Evolutionary conservation across 2,329 filamentous ascomycete species (phyloP), one percentile per base, ranked within the genome.

Genomic region (Gnomoniopsis smithogilvyi): DNA sequence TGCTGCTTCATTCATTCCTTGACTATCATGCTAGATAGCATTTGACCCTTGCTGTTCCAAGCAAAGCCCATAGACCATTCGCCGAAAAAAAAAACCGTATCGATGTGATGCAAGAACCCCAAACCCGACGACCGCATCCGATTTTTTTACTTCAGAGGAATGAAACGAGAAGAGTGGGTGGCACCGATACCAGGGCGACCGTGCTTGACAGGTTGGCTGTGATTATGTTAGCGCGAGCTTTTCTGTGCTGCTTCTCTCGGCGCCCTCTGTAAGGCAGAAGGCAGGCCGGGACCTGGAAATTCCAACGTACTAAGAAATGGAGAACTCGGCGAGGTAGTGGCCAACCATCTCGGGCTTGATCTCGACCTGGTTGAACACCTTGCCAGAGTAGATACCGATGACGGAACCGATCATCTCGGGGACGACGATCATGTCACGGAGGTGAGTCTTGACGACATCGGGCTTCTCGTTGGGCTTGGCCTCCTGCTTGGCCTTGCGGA

Each of bases 281-380:
- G 19, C 26, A 30, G 36, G 14, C 36, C 17, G 11, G 11, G 47
- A 47, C 8, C 19, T 21, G 22, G 45, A n/a, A n/a, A 21, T 21
- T 24, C 33, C 54, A 67, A 92, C 91, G 73, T 90, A 96, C 92
- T 99, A 99, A 84, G 94, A 95, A 85, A 99, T 99, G 70, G 93
- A 97, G 88, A 99, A 99, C 84, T 99, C 95, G 75, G 86, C 95
- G 69, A 99, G 86, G 87, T 97, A 97, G 86, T 98, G 94, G 79
- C 95, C 95, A 80, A 99, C 95, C 95, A 99, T 99, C 87, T 99
- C 95, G 73, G 95, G 95, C 89, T 97, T 97, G 85, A 99, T 95
- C 83, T 99, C 95, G 73, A 99, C 93, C 87, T 97, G 94, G 90
- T 99, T 99, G 91, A 99, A 99, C 83, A 98, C 93, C 90, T 99